Percentiles rank a stretch among this genome's conserved stretches.
Conservation (phyloP, 1,139 yeast genomes). For the Saccharomyces pastorianus region DNA sequence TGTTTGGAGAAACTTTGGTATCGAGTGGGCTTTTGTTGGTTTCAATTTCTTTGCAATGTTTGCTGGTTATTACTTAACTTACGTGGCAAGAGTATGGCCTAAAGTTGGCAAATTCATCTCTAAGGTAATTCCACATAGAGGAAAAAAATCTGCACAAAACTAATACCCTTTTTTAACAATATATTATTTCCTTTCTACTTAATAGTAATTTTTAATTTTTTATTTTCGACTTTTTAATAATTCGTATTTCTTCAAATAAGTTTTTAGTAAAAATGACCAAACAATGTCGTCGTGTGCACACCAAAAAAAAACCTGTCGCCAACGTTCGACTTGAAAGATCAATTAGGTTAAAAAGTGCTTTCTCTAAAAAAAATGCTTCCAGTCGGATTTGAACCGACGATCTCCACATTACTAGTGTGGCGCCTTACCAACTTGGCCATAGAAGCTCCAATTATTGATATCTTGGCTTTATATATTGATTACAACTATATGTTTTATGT, state of each 20-base stretch:
- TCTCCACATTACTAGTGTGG: no score
- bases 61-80: conserved; percentile 32
- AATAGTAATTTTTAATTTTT: background rate
- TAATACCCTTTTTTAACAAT: background rate
- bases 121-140: background rate
- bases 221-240: no score
- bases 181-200: background rate
- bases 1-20: conserved; percentile 56
- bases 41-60: conserved; percentile 42
- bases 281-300: no score
- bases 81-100: conserved; percentile 24
- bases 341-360: no score
- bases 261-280: no score
- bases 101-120: conserved; percentile 1
- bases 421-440: conserved; percentile 24
- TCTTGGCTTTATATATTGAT: no score
- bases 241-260: no score
- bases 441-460: no score
- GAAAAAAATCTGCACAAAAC: background rate
- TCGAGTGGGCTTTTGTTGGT: conserved; percentile 40
- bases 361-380: conserved; percentile 20
- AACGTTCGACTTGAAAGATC: no score
- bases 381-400: conserved; percentile 26
- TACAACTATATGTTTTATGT: no score
- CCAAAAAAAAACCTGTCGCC: no score